phyloP scores from a whole-genome alignment of 371 early-diverging fungal genomes.

The Mucor indicus region DNA sequence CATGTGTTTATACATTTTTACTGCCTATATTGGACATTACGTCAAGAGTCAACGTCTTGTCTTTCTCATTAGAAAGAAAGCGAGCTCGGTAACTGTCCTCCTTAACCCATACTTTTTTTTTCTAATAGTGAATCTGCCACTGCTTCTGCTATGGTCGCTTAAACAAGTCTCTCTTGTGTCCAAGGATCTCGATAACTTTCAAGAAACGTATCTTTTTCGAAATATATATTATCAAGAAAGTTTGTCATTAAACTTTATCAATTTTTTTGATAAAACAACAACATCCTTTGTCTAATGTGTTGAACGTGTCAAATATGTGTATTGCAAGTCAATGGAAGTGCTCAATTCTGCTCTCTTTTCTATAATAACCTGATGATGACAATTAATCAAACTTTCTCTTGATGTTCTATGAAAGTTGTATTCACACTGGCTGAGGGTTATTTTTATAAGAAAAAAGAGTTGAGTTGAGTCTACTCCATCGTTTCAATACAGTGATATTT shows the following conservation, averaged over 20 bases:
- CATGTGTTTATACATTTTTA: not conserved
- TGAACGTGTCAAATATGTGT: not conserved
- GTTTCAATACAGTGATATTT: no score
- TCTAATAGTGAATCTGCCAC: slow-evolving; percentile 47
- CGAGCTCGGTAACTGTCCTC: slow-evolving; percentile 40
- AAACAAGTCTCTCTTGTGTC: slow-evolving; percentile 9
- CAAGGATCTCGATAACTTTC: slow-evolving; percentile 6
- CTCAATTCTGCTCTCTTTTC: not conserved
- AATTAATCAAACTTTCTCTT: slow-evolving; percentile 3
- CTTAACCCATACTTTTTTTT: slow-evolving; percentile 33
- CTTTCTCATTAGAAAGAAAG: not conserved
- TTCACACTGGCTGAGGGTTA: slow-evolving; percentile 26
- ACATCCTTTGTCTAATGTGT: not conserved
- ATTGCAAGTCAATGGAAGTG: not conserved
- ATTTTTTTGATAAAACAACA: not conserved
- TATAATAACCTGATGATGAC: slow-evolving; percentile 12
- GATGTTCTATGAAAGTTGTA: slow-evolving; percentile 21
- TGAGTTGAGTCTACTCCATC: no score
- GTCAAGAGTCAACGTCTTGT: slow-evolving; percentile 8
- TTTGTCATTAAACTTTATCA: not conserved
- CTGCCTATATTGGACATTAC: slow-evolving; percentile 28
- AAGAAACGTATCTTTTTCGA: slow-evolving; percentile 17
- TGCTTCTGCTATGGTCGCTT: slow-evolving; percentile 50
- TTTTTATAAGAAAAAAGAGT: slow-evolving; percentile 11
- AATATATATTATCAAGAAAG: not conserved